phyloP scores from a whole-genome alignment of 495 filamentous ascomycete genomes.

The Ramalina peruviana region DNA sequence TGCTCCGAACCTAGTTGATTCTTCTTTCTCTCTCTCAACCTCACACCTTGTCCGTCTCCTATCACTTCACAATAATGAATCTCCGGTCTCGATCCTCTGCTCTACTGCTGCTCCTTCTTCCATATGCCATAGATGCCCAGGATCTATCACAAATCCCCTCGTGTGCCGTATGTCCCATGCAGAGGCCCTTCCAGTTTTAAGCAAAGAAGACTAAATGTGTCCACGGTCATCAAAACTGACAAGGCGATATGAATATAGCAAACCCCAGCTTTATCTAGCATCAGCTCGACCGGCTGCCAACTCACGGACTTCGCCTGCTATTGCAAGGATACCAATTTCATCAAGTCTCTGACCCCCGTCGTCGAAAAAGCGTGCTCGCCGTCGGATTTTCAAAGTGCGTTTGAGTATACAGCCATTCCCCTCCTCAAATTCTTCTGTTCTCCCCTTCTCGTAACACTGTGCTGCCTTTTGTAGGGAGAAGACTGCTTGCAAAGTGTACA shows the following conservation, averaged over 20 bases:
- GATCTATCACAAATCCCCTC: neutral
- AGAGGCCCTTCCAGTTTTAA: neutral
- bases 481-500: no score
- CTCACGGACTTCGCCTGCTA: conserved; percentile 6
- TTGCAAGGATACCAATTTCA: conserved; percentile 5
- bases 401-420: no score
- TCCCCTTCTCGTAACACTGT: no score
- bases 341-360: conserved; percentile 5
- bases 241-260: neutral
- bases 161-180: conserved; percentile 3
- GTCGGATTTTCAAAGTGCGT: conserved; percentile 5
- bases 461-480: no score
- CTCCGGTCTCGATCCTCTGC: no score
- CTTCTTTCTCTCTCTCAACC: no score
- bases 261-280: neutral
- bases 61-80: no score
- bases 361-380: conserved; percentile 4
- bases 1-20: no score
- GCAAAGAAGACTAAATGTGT: neutral
- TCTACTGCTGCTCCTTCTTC: neutral
- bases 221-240: neutral
- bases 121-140: neutral
- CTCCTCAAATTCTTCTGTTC: no score
- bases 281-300: conserved; percentile 6
- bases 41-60: no score